Percentiles rank a stretch among this genome's conserved stretches.
phyloP scores from a whole-genome alignment of 2,329 filamentous ascomycete species.

The Raffaelea arxii region DNA sequence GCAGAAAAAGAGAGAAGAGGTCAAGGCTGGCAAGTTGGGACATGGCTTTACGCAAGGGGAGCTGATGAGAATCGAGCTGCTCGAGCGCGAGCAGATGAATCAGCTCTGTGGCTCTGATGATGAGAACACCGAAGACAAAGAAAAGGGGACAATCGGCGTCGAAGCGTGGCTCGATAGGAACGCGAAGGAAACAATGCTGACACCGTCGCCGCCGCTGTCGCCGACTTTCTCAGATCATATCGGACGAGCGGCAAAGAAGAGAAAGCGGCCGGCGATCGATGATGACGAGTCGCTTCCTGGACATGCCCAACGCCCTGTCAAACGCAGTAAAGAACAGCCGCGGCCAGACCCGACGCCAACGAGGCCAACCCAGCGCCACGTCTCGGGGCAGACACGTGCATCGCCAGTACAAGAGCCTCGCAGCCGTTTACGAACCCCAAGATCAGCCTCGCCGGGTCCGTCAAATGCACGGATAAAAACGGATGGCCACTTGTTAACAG shows the following conservation, averaged over 20 bases:
- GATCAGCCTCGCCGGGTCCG: no score
- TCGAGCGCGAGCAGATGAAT: neutral
- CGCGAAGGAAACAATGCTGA: neutral
- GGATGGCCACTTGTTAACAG: no score
- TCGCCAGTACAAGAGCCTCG: neutral
- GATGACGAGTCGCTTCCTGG: neutral
- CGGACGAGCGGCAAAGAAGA: neutral
- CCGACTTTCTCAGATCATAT: neutral
- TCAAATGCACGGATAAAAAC: no score
- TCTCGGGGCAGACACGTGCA: neutral
- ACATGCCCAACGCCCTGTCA: neutral
- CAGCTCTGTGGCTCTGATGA: neutral
- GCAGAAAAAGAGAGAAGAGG: neutral
- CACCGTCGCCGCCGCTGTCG: neutral
- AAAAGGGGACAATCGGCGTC: neutral
- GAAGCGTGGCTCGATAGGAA: neutral
- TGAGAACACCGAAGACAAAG: neutral
- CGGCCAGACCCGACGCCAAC: neutral
- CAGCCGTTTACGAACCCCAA: no score
- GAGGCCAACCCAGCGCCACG: neutral
- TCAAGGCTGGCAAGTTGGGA: neutral
- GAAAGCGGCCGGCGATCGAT: neutral
- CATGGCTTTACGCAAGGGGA: neutral
- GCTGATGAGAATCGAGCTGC: constrained; percentile 1
- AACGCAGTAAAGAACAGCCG: constrained; percentile 1